Base-by-base conservation (phyloP, 345 rosid genomes). In the Eucalyptus caleyi region DNA sequence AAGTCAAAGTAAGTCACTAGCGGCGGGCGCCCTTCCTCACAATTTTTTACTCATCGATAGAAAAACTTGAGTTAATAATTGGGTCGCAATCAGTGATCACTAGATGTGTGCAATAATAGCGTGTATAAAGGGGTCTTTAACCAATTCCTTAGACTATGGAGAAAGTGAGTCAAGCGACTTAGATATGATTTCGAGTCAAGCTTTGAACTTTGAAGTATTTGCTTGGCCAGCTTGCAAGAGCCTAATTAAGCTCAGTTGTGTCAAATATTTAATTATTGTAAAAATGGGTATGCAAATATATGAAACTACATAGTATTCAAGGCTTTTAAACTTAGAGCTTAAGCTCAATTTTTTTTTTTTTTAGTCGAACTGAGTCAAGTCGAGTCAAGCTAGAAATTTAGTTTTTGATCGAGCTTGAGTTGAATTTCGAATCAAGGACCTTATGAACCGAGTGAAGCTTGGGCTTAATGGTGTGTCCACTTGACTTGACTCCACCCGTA, bases 391-490 rank as follows among this genome's bases (percentile, higher is more conserved):
- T 11, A 14, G 34, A 62, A 62, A 62, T 62, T 62, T 60, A 60
- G 15, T 13, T 26, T 60, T 60, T 27, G 16, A 60, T 60, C 16
- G 1, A 60, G 32, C 32, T 27, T 1, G 32, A 27, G 16, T 27
- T 27, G 32, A 27, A 27, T 26, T 27, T 60, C 3, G 1, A 60
- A 27, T 56, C 16, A 1, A 1, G 0, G 1, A 26, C 32, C 30
- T 60, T 27, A 60, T 30, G 1, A 60, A 60, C 0, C 8, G 16
- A 27, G 67, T 12, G 0, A 12, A 12, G 32, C 16, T 60, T 27
- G 32, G n/a, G 69, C 34, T 60, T 60, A 60, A 60, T 6, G 34
- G 34, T 12, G 69, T 27, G 69, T 27, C 8, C 32, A 60, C 69
- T 60, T 3, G 69, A 60, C 34, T 60, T 30, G 34, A 60, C 4